Conservation (phyloP, 2,329 filamentous ascomycete species). For the Cercospora sp. region DNA sequence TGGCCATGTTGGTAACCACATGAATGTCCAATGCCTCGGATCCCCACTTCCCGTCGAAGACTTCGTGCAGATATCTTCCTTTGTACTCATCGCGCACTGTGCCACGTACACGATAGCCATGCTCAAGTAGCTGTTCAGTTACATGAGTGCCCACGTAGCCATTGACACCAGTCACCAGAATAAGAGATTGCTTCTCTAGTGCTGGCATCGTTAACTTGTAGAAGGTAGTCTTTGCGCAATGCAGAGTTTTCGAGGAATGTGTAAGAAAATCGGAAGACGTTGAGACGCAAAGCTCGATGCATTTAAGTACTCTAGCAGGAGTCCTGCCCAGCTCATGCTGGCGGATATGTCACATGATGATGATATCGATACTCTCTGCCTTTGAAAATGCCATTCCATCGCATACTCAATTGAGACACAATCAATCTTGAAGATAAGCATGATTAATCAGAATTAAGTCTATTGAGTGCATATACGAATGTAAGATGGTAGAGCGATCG, state of each 20-base stretch:
- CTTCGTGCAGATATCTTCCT: background rate
- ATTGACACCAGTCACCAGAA: background rate
- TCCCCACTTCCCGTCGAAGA: background rate
- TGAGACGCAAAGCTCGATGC: too few species aligned
- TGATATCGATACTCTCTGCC: too few species aligned
- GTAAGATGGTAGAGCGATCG: background rate
- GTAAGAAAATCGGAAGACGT: background rate
- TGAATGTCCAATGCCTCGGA: background rate
- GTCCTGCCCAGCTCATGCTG: too few species aligned
- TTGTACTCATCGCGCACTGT: slow-evolving; percentile 5
- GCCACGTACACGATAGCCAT: slow-evolving; percentile 7
- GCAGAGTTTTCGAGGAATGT: background rate
- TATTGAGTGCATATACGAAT: background rate
- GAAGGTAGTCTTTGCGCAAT: background rate
- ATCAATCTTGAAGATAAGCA: too few species aligned
- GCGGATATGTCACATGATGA: too few species aligned
- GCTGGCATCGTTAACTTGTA: background rate
- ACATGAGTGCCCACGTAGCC: slow-evolving; percentile 2
- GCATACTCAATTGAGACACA: too few species aligned
- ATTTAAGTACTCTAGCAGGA: too few species aligned
- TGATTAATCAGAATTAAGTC: too few species aligned
- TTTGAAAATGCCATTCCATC: too few species aligned
- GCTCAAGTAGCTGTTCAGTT: slow-evolving; percentile 5
- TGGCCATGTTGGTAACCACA: slow-evolving; percentile 3
- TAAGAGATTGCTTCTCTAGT: background rate